Evolutionary conservation across 2,329 filamentous ascomycete genomes (phyloP).

Genomic region (Penicillium frequentans): DNA sequence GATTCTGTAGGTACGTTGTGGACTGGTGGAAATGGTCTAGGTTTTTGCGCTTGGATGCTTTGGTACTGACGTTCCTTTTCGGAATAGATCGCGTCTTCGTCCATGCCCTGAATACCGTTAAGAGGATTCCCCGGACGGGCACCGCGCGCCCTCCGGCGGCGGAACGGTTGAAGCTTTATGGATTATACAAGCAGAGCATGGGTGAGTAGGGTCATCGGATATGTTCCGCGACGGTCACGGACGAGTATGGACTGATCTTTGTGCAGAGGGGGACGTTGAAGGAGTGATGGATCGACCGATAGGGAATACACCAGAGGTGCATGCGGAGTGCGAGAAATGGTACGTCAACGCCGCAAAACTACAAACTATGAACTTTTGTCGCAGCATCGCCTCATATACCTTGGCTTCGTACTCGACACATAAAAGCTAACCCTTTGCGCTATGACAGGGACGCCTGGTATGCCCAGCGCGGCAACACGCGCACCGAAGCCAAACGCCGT

Average conservation of each 20-base stretch:
- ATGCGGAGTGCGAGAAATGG: constrained; percentile 67
- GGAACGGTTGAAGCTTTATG: constrained; percentile 90
- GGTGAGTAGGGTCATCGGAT: constrained; percentile 41
- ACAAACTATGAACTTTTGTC: background rate
- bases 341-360: constrained; percentile 28
- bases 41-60: background rate
- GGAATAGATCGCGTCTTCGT: constrained; percentile 92
- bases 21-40: background rate
- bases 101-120: constrained; percentile 97
- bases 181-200: constrained; percentile 98
- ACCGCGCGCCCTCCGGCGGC: constrained; percentile 81
- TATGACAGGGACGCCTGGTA: constrained; percentile 85
- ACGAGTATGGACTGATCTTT: constrained; percentile 5
- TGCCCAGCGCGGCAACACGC: constrained; percentile 74
- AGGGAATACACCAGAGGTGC: constrained; percentile 51
- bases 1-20: constrained; percentile 47
- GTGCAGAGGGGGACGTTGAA: constrained; percentile 82
- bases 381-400: background rate
- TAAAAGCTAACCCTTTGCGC: background rate
- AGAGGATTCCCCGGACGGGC: constrained; percentile 93
- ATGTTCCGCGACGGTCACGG: background rate
- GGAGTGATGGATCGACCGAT: constrained; percentile 85
- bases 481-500: constrained; percentile 88
- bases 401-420: background rate
- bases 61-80: constrained; percentile 4